phyloP scores from a whole-genome alignment of 805 yeast species.

The Pichia deserticola region DNA sequence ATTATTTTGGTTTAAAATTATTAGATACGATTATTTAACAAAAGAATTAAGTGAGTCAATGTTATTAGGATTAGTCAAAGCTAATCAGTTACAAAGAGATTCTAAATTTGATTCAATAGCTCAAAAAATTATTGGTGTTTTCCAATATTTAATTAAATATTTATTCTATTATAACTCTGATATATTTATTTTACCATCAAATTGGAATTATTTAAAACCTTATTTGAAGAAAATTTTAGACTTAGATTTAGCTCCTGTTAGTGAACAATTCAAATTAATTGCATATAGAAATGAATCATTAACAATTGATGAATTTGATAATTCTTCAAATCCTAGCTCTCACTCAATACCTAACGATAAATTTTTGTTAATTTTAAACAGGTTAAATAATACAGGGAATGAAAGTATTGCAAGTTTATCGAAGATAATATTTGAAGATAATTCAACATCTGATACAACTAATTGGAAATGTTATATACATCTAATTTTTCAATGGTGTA shows the following conservation, averaged over 20 bases:
- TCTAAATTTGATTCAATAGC: conserved; percentile 13
- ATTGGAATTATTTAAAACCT: conserved; percentile 50
- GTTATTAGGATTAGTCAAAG: conserved; percentile 25
- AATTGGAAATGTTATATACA: conserved; percentile 23
- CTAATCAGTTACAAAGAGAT: conserved; percentile 15
- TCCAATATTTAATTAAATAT: conserved; percentile 31
- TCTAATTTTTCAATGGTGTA: conserved; percentile 25
- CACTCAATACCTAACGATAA: conserved; percentile 9
- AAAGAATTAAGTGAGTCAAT: conserved; percentile 60
- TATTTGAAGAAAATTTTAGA: conserved; percentile 38
- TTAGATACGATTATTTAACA: conserved; percentile 47
- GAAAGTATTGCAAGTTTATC: conserved; percentile 15
- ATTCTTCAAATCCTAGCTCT: not conserved
- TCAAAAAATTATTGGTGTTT: conserved; percentile 15
- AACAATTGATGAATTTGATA: conserved; percentile 39
- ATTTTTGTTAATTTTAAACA: conserved; percentile 16
- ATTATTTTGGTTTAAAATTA: conserved; percentile 65
- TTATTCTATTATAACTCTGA: conserved; percentile 47
- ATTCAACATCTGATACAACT: conserved; percentile 4
- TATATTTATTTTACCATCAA: conserved; percentile 55
- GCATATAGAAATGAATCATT: conserved; percentile 66
- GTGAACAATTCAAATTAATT: conserved; percentile 50
- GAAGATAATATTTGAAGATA: conserved; percentile 21
- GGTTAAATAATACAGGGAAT: conserved; percentile 23
- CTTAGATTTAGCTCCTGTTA: conserved; percentile 24